phyloP scores from a whole-genome alignment of 108 stramenopile genomes.

The Ochromonas danica region DNA sequence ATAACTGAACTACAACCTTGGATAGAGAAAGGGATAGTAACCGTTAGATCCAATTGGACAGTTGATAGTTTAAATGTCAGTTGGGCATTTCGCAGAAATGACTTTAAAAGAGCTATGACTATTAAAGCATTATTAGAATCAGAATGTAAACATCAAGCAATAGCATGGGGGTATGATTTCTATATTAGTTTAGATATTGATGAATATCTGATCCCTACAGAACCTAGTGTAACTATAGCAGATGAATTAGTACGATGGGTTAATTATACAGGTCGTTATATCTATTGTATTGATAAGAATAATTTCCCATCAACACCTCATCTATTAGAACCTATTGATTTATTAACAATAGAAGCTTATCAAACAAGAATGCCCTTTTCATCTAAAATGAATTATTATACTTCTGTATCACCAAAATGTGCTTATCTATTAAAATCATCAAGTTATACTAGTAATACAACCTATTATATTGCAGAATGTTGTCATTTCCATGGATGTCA shows the following conservation, averaged over 20 bases:
- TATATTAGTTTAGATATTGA: constrained; percentile 22
- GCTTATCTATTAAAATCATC: constrained; percentile 12
- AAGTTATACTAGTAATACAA: neutral
- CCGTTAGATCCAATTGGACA: constrained; percentile 4
- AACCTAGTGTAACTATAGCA: neutral
- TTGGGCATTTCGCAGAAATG: neutral
- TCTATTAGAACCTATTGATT: constrained; percentile 25
- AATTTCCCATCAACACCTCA: constrained; percentile 31
- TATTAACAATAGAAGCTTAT: constrained; percentile 33
- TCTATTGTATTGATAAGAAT: constrained; percentile 2
- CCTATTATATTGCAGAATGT: constrained; percentile 22
- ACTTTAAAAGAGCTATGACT: constrained; percentile 1
- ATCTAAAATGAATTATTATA: constrained; percentile 23
- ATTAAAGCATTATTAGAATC: neutral
- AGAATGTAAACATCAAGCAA: constrained; percentile 13
- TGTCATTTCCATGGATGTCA: constrained; percentile 34
- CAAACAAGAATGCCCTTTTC: neutral
- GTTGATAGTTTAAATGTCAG: neutral
- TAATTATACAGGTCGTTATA: neutral
- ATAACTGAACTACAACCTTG: constrained; percentile 21
- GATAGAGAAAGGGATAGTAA: constrained; percentile 7
- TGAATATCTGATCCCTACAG: constrained; percentile 24
- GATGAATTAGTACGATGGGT: neutral
- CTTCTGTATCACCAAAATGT: constrained; percentile 20
- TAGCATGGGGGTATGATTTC: constrained; percentile 23